phyloP scores from a whole-genome alignment of 2,329 filamentous ascomycete genomes.

The Botrytis paeoniae region DNA sequence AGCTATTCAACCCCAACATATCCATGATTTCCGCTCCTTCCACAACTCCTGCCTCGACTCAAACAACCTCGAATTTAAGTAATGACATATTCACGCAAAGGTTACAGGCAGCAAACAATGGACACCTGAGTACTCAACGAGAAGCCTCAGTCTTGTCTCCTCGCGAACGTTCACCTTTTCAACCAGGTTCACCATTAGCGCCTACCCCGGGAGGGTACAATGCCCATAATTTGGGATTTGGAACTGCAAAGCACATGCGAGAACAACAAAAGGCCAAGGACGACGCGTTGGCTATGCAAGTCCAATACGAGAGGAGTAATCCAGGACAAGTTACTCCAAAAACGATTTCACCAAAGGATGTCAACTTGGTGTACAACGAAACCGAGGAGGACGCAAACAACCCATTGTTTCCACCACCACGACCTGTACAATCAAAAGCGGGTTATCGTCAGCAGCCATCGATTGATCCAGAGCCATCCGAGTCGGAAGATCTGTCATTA shows the following conservation, averaged over 20 bases:
- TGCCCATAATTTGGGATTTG: slow-evolving; percentile 43
- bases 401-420: slow-evolving; percentile 61
- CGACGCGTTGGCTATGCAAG: slow-evolving; percentile 47
- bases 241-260: slow-evolving; percentile 56
- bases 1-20: slow-evolving; percentile 74
- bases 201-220: slow-evolving; percentile 41
- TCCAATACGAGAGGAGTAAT: slow-evolving; percentile 41
- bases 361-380: slow-evolving; percentile 80
- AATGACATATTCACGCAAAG: slow-evolving; percentile 70
- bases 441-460: slow-evolving; percentile 32
- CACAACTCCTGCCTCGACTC: slow-evolving; percentile 42
- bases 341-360: slow-evolving; percentile 94
- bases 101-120: slow-evolving; percentile 74
- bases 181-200: slow-evolving; percentile 64
- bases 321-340: slow-evolving; percentile 56
- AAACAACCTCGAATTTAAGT: slow-evolving; percentile 41
- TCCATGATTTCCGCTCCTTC: slow-evolving; percentile 56
- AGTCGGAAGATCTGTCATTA: slow-evolving; percentile 35
- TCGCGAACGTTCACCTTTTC: slow-evolving; percentile 78
- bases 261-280: slow-evolving; percentile 61
- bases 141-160: slow-evolving; percentile 45
- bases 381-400: slow-evolving; percentile 66
- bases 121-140: slow-evolving; percentile 62
- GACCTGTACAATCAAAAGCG: slow-evolving; percentile 44
- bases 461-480: slow-evolving; percentile 33